Evolutionary conservation across 768 basidiomycete genomes (phyloP).

Genomic region (Kwoniella botswanensis): DNA sequence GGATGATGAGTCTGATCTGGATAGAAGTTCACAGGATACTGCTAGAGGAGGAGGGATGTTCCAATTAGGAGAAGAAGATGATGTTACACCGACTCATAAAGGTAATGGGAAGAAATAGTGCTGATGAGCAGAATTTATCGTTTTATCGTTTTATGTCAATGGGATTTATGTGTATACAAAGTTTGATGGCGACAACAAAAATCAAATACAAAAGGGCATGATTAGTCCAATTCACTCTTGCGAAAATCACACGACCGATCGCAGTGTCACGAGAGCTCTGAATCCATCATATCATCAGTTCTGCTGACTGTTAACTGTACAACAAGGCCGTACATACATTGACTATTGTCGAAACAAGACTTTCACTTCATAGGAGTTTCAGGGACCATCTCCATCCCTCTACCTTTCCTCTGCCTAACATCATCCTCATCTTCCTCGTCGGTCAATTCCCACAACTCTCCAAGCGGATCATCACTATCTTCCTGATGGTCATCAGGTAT

Average conservation of each 20-base stretch:
- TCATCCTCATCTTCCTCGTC: slow-evolving; percentile 46
- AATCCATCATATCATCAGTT: too few relatives aligned
- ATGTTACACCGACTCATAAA: neutral
- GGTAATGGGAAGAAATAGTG: neutral
- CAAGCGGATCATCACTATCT: slow-evolving; percentile 43
- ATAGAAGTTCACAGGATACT: slow-evolving; percentile 28
- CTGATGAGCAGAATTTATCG: neutral
- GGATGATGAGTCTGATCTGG: slow-evolving; percentile 40
- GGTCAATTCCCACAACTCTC: slow-evolving; percentile 49
- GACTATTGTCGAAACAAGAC: neutral
- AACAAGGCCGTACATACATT: neutral
- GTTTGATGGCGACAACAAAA: too few relatives aligned
- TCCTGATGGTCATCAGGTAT: slow-evolving; percentile 8
- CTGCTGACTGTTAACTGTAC: too few relatives aligned
- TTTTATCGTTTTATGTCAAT: neutral
- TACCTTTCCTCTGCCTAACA: neutral
- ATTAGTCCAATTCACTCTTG: too few relatives aligned
- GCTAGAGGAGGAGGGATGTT: slow-evolving; percentile 15
- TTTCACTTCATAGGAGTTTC: slow-evolving; percentile 44
- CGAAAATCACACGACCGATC: too few relatives aligned
- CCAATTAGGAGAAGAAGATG: neutral
- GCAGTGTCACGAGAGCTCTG: too few relatives aligned
- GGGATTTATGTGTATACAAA: neutral
- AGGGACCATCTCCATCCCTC: slow-evolving; percentile 25
- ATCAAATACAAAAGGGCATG: too few relatives aligned